Conservation (phyloP, 495 filamentous ascomycete genomes). For the Trichoderma orchidacearum region DNA sequence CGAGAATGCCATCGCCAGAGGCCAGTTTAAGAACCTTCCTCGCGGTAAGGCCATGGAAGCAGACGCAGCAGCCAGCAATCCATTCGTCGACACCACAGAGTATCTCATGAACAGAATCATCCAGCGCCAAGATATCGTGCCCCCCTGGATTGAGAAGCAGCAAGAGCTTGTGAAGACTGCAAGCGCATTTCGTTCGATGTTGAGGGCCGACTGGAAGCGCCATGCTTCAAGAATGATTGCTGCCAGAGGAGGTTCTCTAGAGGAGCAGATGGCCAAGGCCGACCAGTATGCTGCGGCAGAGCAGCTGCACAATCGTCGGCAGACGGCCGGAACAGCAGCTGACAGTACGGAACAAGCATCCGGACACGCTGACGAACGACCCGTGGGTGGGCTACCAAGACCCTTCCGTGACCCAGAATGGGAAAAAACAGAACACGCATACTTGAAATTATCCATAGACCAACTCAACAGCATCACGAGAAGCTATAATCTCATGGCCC, state of each 20-base stretch:
- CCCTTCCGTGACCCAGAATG: constrained; percentile 56
- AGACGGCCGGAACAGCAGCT: constrained; percentile 14
- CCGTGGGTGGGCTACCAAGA: constrained; percentile 14
- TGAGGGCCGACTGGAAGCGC: constrained; percentile 76
- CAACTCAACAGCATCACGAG: constrained; percentile 70
- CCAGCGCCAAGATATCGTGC: constrained; percentile 75
- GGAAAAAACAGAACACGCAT: constrained; percentile 58
- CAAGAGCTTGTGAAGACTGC: constrained; percentile 68
- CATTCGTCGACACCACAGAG: constrained; percentile 92
- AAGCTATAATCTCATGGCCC: constrained; percentile 91
- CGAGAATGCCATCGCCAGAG: constrained; percentile 82
- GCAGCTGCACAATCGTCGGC: constrained; percentile 35
- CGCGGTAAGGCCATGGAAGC: constrained; percentile 66
- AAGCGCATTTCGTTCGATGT: constrained; percentile 52
- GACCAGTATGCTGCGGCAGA: constrained; percentile 65
- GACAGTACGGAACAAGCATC: constrained; percentile 28
- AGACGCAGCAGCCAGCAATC: constrained; percentile 70
- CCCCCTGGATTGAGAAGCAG: constrained; percentile 93
- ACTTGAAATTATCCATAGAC: constrained; percentile 64
- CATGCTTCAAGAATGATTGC: constrained; percentile 74
- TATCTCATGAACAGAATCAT: constrained; percentile 99
- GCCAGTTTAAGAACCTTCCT: constrained; percentile 80
- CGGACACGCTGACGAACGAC: constrained; percentile 3
- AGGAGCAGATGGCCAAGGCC: constrained; percentile 61
- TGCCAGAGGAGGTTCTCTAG: constrained; percentile 63